Conservation (phyloP, 108 stramenopile species). For the Pseudonitzschia delicatissima region DNA sequence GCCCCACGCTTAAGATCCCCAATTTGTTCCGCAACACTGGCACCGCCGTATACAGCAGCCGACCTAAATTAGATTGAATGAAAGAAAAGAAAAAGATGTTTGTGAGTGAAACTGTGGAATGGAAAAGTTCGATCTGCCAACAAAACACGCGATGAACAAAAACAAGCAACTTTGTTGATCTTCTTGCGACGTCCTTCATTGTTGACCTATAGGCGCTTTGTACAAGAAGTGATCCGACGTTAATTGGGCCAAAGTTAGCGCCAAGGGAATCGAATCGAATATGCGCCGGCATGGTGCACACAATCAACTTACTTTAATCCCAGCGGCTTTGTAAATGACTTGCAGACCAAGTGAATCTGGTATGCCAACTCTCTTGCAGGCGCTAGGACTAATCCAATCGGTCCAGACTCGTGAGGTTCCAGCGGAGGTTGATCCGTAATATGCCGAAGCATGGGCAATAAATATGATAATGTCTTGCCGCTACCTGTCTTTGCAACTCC, state of each 20-base stretch:
- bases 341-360: slow-evolving; percentile 93
- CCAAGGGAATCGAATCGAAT: slow-evolving; percentile 8
- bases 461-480: slow-evolving; percentile 96
- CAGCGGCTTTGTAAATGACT: slow-evolving; percentile 68
- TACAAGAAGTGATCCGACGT: slow-evolving; percentile 2
- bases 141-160: neutral
- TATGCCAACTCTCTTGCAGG: slow-evolving; percentile 96
- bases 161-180: neutral
- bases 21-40: slow-evolving; percentile 96
- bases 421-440: slow-evolving; percentile 90
- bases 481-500: slow-evolving; percentile 98
- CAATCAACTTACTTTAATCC: slow-evolving; percentile 71
- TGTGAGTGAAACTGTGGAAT: neutral
- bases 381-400: slow-evolving; percentile 94
- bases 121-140: neutral
- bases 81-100: slow-evolving; percentile 2
- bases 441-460: slow-evolving; percentile 93
- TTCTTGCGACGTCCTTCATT: neutral
- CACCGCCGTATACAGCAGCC: slow-evolving; percentile 97
- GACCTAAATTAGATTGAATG: slow-evolving; percentile 34
- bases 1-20: slow-evolving; percentile 94
- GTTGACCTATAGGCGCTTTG: neutral
- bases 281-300: neutral
- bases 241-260: slow-evolving; percentile 26
- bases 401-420: slow-evolving; percentile 88